Percentiles rank a stretch among this genome's conserved stretches.
phyloP scores from a whole-genome alignment of 2,329 filamentous ascomycete species.

The Canariomyces notabilis region DNA sequence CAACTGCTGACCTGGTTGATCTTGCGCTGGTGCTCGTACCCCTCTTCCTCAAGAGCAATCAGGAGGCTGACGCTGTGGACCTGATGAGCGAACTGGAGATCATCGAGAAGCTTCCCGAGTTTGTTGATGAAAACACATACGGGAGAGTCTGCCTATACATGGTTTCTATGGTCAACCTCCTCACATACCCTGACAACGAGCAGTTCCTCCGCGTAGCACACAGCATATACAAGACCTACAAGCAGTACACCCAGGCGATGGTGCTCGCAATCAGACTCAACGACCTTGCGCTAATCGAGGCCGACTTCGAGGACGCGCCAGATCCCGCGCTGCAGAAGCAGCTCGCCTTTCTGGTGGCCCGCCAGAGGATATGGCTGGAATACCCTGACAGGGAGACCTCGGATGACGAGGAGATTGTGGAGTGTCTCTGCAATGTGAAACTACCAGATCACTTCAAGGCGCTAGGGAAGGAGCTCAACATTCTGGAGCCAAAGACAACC shows the following conservation, averaged over 20 bases:
- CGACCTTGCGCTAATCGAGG: conserved; percentile 74
- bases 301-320: conserved; percentile 72
- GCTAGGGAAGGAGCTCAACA: conserved; percentile 91
- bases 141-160: conserved; percentile 92
- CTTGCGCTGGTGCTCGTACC: conserved; percentile 82
- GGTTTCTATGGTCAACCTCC: conserved; percentile 96
- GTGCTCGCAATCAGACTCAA: conserved; percentile 91
- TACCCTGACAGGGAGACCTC: conserved; percentile 55
- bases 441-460: conserved; percentile 90
- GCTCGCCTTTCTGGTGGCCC: conserved; percentile 85
- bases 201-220: conserved; percentile 90
- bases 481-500: conserved; percentile 91
- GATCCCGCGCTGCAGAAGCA: conserved; percentile 86
- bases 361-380: conserved; percentile 83
- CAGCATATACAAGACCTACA: conserved; percentile 87
- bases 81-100: conserved; percentile 96
- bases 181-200: conserved; percentile 97
- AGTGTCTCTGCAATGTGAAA: conserved; percentile 82
- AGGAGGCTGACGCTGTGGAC: conserved; percentile 95
- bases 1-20: conserved; percentile 77
- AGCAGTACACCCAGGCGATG: conserved; percentile 89
- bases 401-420: conserved; percentile 68
- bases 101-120: conserved; percentile 84
- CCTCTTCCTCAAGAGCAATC: conserved; percentile 94
- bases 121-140: conserved; percentile 92